Conservation (phyloP, 1,284 basidiomycete genomes). For the Melanopsichium pennsylvanicum region DNA sequence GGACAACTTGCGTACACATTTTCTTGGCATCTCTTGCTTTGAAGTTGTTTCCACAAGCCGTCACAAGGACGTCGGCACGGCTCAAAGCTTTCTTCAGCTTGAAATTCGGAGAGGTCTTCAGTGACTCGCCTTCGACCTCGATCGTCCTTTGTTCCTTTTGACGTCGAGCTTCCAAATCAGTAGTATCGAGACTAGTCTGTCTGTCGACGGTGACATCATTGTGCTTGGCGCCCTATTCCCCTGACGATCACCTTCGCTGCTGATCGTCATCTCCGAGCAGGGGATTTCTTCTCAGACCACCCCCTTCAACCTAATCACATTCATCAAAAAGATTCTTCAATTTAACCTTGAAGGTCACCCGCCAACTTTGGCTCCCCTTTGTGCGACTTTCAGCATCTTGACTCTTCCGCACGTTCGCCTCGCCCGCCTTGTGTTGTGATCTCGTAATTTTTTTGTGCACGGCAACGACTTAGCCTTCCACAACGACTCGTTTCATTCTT, state of each 20-base stretch:
- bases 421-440: too few species aligned
- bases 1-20: conserved; percentile 18
- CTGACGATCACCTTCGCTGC: conserved; percentile 39
- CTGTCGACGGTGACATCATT: conserved; percentile 36
- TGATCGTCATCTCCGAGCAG: conserved; percentile 20
- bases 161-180: conserved; percentile 17
- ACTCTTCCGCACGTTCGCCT: too few species aligned
- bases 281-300: conserved; percentile 8
- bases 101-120: conserved; percentile 32
- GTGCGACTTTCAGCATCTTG: conserved; percentile 9
- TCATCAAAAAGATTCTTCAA: conserved; percentile 19
- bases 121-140: conserved; percentile 28
- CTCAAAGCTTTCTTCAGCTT: conserved; percentile 4
- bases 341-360: conserved; percentile 13
- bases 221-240: conserved; percentile 25
- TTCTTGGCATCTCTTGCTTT: background rate
- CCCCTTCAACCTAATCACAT: conserved; percentile 8
- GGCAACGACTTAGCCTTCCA: conserved; percentile 1
- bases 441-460: too few species aligned
- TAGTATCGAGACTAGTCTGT: conserved; percentile 42
- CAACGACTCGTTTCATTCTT: conserved; percentile 2
- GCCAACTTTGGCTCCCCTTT: conserved; percentile 10
- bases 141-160: conserved; percentile 12
- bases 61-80: conserved; percentile 17
- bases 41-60: conserved; percentile 15